Conservation (phyloP, 192 early-diverging fungal species). For the Phlyctochytrium arcticum region DNA sequence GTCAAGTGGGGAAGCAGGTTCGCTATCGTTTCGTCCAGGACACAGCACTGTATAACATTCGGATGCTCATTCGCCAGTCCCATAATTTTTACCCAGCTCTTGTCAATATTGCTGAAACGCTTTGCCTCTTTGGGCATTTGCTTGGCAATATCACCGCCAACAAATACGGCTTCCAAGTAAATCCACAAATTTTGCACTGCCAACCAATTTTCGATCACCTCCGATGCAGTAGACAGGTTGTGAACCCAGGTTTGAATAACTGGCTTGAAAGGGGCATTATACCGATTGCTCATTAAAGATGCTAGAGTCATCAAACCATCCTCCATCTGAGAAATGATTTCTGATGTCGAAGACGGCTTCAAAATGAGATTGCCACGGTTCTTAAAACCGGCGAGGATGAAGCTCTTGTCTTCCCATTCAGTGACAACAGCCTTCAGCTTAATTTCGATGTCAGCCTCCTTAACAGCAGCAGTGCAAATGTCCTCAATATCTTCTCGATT, state of each 20-base stretch:
- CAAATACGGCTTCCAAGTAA: constrained; percentile 64
- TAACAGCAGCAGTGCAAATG: constrained; percentile 59
- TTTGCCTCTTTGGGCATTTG: constrained; percentile 69
- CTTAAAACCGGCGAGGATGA: constrained; percentile 55
- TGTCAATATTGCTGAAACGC: constrained; percentile 64
- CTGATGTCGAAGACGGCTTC: constrained; percentile 53
- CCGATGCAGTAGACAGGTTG: constrained; percentile 60
- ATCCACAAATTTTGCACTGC: constrained; percentile 66
- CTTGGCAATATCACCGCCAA: constrained; percentile 66
- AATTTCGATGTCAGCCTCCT: constrained; percentile 63
- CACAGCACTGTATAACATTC: constrained; percentile 65
- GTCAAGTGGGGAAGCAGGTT: constrained; percentile 60
- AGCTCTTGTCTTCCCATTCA: constrained; percentile 61
- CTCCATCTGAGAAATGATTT: constrained; percentile 64
- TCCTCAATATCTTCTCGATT: constrained; percentile 62
- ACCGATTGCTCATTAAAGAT: constrained; percentile 57
- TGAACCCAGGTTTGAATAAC: constrained; percentile 63
- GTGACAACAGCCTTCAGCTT: constrained; percentile 54
- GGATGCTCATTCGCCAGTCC: constrained; percentile 62
- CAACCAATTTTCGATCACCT: constrained; percentile 66
- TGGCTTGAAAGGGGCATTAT: constrained; percentile 62
- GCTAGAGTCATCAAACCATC: constrained; percentile 61
- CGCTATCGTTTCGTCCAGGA: constrained; percentile 59
- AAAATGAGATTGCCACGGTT: constrained; percentile 58
- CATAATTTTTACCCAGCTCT: constrained; percentile 67